These are phyloP conservation scores for Penicillium sp. DNA, from an alignment of 2,329 filamentous ascomycete genomes.

Conservation along the genomic window DNA sequence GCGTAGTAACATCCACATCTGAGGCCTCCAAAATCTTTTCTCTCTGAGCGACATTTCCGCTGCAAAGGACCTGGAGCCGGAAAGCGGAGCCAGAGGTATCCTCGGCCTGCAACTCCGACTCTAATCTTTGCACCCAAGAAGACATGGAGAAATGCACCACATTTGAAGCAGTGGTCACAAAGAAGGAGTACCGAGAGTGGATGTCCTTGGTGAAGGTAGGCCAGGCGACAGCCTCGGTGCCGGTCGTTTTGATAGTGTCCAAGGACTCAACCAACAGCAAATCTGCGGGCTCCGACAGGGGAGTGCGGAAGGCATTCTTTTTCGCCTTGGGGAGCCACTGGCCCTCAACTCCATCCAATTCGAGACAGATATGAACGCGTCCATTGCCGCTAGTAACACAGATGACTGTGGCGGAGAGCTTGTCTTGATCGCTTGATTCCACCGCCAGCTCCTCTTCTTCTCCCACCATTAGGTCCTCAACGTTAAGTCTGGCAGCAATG, in stretches of 20 bases:
- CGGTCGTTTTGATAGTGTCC: slow-evolving; percentile 38
- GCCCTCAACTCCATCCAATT: slow-evolving; percentile 63
- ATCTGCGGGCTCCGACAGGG: slow-evolving; percentile 44
- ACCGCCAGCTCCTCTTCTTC: slow-evolving; percentile 50
- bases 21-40: slow-evolving; percentile 50
- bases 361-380: slow-evolving; percentile 60
- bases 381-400: slow-evolving; percentile 59
- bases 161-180: slow-evolving; percentile 57
- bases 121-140: slow-evolving; percentile 58
- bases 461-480: slow-evolving; percentile 54
- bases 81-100: slow-evolving; percentile 56
- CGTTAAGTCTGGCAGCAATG: slow-evolving; percentile 54
- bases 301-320: slow-evolving; percentile 44
- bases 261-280: slow-evolving; percentile 49
- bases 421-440: slow-evolving; percentile 50
- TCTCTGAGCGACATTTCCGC: slow-evolving; percentile 51
- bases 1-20: slow-evolving; percentile 28
- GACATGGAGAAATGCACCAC: slow-evolving; percentile 58
- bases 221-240: slow-evolving; percentile 37
- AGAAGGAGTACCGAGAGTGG: slow-evolving; percentile 59
- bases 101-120: slow-evolving; percentile 57
- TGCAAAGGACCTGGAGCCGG: slow-evolving; percentile 58
- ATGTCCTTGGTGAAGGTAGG: slow-evolving; percentile 60
- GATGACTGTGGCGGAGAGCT: slow-evolving; percentile 58
- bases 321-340: slow-evolving; percentile 60